Evolutionary conservation across 306 rosid species (phyloP), one percentile per base, ranked within the genome.

Genomic region (Arachis stenosperma): DNA sequence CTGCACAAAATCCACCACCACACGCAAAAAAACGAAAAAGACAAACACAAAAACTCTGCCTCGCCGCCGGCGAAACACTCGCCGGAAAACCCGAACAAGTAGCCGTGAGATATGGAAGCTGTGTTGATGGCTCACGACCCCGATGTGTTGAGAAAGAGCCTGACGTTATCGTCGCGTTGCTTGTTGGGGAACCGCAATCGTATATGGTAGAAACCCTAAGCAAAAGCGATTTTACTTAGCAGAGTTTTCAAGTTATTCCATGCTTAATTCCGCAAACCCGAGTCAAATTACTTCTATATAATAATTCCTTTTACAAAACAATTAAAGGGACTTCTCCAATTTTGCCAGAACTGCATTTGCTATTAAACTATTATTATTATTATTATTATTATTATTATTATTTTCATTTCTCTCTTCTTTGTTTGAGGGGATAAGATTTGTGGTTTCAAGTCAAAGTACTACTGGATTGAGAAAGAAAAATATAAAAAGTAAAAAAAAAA

Each of bases 211-310:
- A 87, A 85, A 51, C 79, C 90, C 86, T 75, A 84, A 77, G 89
- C 88, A 62, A 84, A 86, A 90, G 89, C 89, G 61, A 87, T 88
- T 84, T 84, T 77, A 86, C 84, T 80, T 92, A 11, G 84, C 84
- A 85, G 78, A 81, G 88, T 85, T 88, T 82, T 61, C 59, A 88
- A 92, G 96, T 87, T 90, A 92, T 88, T 86, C 95, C 85, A 75
- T 76, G 46, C 84, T 84, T 80, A 75, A 65, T 69, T 76, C 67
- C 14, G 42, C 77, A 74, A 82, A 82, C 37, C 43, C 51, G 73
- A 56, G 81, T 54, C 57, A 15, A 37, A 37, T 65, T 63, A 37
- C 54, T 52, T 13, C 78, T 70, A 78, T 56, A 81, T 84, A 80
- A 86, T 79, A 51, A 75, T 71, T 78, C 33, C 27, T 4, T 33